Percentiles rank a stretch among this genome's conserved stretches.
phyloP scores from a whole-genome alignment of 108 stramenopile species.

The Heterococcus sp. region DNA sequence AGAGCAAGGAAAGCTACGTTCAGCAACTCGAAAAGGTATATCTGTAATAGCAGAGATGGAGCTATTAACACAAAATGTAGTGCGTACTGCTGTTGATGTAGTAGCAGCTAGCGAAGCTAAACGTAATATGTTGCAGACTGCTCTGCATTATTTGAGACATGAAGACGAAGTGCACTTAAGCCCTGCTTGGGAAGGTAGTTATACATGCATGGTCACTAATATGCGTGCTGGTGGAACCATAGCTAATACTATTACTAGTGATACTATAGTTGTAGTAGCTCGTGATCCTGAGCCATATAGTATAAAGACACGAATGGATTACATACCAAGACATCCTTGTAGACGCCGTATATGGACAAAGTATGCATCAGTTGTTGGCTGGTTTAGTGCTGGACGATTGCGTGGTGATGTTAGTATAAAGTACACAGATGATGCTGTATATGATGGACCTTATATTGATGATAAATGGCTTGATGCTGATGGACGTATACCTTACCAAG shows the following conservation, averaged over 20 bases:
- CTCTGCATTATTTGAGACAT: no score
- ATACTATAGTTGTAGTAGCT: slow-evolving; percentile 18
- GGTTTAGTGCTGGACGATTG: slow-evolving; percentile 27
- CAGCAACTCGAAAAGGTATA: no score
- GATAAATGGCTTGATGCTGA: slow-evolving; percentile 32
- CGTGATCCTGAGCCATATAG: slow-evolving; percentile 29
- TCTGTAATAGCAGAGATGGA: no score
- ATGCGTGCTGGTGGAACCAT: slow-evolving; percentile 38
- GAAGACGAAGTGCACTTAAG: no score
- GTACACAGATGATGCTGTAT: slow-evolving; percentile 43
- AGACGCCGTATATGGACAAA: slow-evolving; percentile 45
- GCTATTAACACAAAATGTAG: no score
- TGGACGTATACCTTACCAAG: slow-evolving; percentile 9
- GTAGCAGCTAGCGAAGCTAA: no score
- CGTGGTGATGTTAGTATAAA: slow-evolving; percentile 24
- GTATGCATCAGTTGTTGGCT: slow-evolving; percentile 44
- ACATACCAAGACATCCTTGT: slow-evolving; percentile 11
- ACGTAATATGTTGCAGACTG: no score
- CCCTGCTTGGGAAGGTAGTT: slow-evolving; percentile 34
- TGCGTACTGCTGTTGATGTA: no score
- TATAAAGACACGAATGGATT: slow-evolving; percentile 13
- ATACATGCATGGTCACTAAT: slow-evolving; percentile 45
- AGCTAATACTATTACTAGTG: slow-evolving; percentile 2
- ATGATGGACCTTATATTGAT: slow-evolving; percentile 47
- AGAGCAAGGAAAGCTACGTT: no score